phyloP scores from a whole-genome alignment of 2,329 filamentous ascomycete genomes.

The Cucurbitaria berberidis region DNA sequence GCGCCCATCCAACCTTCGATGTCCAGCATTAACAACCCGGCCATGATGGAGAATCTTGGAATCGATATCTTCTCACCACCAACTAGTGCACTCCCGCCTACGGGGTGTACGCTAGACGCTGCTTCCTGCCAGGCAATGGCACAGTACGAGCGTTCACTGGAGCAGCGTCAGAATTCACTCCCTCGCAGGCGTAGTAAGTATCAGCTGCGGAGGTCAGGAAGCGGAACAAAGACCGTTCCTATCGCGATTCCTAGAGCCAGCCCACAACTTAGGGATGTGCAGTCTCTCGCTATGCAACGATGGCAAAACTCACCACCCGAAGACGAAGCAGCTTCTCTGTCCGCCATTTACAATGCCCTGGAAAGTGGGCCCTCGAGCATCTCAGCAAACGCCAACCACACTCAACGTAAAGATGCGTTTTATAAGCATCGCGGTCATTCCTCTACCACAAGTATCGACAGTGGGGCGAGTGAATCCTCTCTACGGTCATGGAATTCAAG shows the following conservation, averaged over 20 bases:
- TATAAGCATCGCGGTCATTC: slow-evolving; percentile 49
- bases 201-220: slow-evolving; percentile 11
- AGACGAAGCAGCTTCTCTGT: slow-evolving; percentile 67
- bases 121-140: neutral
- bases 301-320: slow-evolving; percentile 71
- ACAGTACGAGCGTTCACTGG: neutral
- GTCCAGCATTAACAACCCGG: neutral
- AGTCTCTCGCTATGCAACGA: slow-evolving; percentile 61
- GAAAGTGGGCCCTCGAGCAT: slow-evolving; percentile 21
- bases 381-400: slow-evolving; percentile 29
- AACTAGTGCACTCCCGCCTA: neutral
- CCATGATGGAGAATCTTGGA: neutral
- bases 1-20: neutral
- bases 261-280: slow-evolving; percentile 2
- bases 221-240: slow-evolving; percentile 10
- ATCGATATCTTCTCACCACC: neutral
- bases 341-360: slow-evolving; percentile 67
- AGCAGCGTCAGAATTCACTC: slow-evolving; percentile 16
- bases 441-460: slow-evolving; percentile 51
- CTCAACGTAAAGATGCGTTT: slow-evolving; percentile 26
- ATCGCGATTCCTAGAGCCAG: slow-evolving; percentile 13
- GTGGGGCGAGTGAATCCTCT: slow-evolving; percentile 55
- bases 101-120: slow-evolving; percentile 1
- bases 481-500: slow-evolving; percentile 55
- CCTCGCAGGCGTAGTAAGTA: slow-evolving; percentile 27